phyloP scores from a whole-genome alignment of 306 rosid species.

The Quercus rubra region DNA sequence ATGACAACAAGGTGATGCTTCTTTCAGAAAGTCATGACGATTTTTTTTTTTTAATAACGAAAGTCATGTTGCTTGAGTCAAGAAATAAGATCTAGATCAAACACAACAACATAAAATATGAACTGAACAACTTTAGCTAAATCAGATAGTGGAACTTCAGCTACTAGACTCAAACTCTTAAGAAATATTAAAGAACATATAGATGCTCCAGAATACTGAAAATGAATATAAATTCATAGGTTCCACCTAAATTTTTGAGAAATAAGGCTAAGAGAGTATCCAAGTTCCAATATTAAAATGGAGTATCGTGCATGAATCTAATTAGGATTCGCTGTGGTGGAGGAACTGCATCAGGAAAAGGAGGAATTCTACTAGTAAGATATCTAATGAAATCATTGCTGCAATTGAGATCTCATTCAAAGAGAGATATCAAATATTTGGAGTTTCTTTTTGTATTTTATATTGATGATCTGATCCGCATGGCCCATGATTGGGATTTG shows the following conservation, averaged over 20 bases:
- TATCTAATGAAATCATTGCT: too few relatives aligned
- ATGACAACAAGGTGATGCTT: not conserved
- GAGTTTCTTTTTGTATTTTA: too few relatives aligned
- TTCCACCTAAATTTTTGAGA: not conserved
- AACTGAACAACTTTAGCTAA: not conserved
- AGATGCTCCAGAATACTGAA: not conserved
- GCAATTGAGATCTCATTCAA: too few relatives aligned
- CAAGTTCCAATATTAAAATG: not conserved
- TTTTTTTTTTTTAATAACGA: too few relatives aligned
- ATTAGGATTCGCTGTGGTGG: too few relatives aligned
- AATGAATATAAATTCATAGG: not conserved
- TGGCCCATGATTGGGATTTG: too few relatives aligned
- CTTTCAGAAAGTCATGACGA: not conserved
- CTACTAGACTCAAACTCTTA: not conserved
- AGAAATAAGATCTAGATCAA: not conserved
- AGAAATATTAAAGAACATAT: not conserved
- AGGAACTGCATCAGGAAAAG: too few relatives aligned
- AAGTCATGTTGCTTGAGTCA: not conserved
- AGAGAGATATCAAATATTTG: too few relatives aligned
- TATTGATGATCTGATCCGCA: too few relatives aligned
- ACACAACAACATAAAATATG: not conserved
- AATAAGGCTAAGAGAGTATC: not conserved
- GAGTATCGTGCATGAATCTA: too few relatives aligned
- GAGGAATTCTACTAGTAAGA: too few relatives aligned
- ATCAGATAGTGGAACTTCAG: not conserved